Conservation (phyloP, 2,329 filamentous ascomycete species). For the Gnomoniopsis sp. region DNA sequence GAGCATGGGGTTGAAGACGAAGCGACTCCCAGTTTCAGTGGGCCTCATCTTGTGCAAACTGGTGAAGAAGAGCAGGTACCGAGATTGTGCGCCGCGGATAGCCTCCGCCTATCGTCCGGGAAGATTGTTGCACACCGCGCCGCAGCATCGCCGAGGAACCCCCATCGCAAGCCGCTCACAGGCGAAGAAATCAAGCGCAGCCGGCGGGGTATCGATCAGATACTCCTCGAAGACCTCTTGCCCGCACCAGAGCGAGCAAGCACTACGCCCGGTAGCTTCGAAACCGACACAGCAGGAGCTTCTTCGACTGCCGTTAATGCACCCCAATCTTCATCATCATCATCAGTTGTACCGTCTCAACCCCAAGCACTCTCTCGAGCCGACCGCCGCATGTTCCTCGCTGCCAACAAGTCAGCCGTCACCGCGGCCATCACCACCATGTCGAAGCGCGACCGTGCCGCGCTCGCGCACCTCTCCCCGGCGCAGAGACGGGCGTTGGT, state of each 20-base stretch:
- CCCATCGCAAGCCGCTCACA: background rate
- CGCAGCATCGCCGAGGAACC: background rate
- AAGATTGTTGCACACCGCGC: constrained; percentile 30
- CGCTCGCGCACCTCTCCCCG: constrained; percentile 26
- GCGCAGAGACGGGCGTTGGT: constrained; percentile 27
- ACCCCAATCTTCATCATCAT: background rate
- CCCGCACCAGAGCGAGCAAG: background rate
- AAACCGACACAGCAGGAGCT: too few relatives aligned
- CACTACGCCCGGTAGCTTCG: too few relatives aligned
- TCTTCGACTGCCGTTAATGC: background rate
- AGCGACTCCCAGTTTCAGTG: background rate
- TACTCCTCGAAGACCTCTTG: background rate
- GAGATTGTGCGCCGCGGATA: constrained; percentile 19
- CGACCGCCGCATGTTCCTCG: constrained; percentile 1
- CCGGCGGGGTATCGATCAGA: background rate
- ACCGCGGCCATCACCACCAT: constrained; percentile 11
- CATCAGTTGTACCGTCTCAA: background rate
- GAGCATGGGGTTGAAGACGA: background rate
- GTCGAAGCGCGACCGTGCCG: constrained; percentile 24
- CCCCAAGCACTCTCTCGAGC: background rate
- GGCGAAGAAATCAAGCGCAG: background rate
- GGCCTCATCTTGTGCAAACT: too few relatives aligned
- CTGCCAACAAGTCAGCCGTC: background rate
- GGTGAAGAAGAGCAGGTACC: background rate
- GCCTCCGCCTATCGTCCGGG: constrained; percentile 31